Evolutionary conservation across 2,329 filamentous ascomycete genomes (phyloP).

Genomic region (Nectriaceae sp.): DNA sequence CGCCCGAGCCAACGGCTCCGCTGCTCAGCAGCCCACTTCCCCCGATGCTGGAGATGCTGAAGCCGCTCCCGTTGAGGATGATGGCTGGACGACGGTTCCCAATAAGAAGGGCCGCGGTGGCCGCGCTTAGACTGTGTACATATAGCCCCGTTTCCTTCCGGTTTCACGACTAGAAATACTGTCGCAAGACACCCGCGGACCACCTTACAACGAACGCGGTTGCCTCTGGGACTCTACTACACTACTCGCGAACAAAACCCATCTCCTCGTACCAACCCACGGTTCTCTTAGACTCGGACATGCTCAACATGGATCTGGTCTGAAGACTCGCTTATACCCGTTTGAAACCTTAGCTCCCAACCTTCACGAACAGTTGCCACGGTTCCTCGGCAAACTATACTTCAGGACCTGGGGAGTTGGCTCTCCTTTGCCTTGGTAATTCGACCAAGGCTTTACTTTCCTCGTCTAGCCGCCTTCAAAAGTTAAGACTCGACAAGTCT

Average conservation of each 20-base stretch:
- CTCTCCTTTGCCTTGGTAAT: constrained; percentile 18
- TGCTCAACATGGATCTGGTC: not conserved
- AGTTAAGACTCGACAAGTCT: constrained; percentile 26
- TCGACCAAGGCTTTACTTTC: constrained; percentile 19
- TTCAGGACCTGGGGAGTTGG: constrained; percentile 10
- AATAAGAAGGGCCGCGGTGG: constrained; percentile 40
- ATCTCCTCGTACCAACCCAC: constrained; percentile 14
- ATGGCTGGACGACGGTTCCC: constrained; percentile 64
- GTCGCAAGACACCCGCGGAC: constrained; percentile 31
- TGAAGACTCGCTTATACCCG: not conserved
- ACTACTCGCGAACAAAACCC: constrained; percentile 21
- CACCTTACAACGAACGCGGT: constrained; percentile 13
- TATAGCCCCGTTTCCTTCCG: constrained; percentile 36
- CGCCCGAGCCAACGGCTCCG: constrained; percentile 51
- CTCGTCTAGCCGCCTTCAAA: constrained; percentile 25
- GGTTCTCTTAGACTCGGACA: not conserved
- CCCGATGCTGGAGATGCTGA: constrained; percentile 31
- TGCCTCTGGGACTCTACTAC: constrained; percentile 20
- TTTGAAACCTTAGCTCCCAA: not conserved
- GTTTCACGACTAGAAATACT: constrained; percentile 38
- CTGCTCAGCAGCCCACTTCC: constrained; percentile 39
- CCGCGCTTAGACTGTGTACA: constrained; percentile 38
- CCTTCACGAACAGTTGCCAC: not conserved
- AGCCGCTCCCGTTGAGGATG: constrained; percentile 48
- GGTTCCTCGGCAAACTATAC: not conserved